Base-by-base conservation (phyloP, 148 eudicot genomes). In the Amaranthus cruentus region DNA sequence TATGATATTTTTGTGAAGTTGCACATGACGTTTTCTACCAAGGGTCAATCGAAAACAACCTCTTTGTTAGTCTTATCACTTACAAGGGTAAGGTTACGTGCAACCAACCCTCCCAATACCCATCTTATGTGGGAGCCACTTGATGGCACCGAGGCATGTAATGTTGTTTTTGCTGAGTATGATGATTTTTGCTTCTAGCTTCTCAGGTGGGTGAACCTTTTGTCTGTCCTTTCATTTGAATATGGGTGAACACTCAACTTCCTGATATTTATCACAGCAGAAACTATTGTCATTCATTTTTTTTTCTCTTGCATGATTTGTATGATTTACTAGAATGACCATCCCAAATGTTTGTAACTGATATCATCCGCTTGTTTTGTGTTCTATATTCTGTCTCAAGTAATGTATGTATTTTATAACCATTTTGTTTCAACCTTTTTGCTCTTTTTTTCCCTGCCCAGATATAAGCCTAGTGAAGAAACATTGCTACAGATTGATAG, bases 381-480 rank as follows among this genome's bases (percentile, higher is more conserved):
- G 12, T 8, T 52, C 38, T 28, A 28, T 28, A 1, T 4, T 47
- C 28, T 67, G 28, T 55, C 11, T 63, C 38, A 63, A 18, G 66
- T 11, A 67, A 56, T 56, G 12, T 11, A 55, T 63, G 12, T 13
- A 44, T 75, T 60, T 53, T 42, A 9, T 12, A 47, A 13, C 49
- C 64, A n/a, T 76, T 59, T 68, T 13, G 63, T 51, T 66, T 28
- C 14, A 42, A 15, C 44, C 52, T 49, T 13, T 75, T 12, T 54
- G 28, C 64, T 50, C 67, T 7, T 74, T n/a, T 68, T 47, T 47
- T 46, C 69, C 61, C 43, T 58, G 59, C 8, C 86, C 87, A 95
- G 98, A 87, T 95, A 95, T 75, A 95, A 91, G 81, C 98, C 98
- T 58, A 86, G 92, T 80, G 98, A 91, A 85, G 97, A 95, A 77